Base-by-base conservation (phyloP, 139 green algal genomes). In the Tetraselmis striata region DNA sequence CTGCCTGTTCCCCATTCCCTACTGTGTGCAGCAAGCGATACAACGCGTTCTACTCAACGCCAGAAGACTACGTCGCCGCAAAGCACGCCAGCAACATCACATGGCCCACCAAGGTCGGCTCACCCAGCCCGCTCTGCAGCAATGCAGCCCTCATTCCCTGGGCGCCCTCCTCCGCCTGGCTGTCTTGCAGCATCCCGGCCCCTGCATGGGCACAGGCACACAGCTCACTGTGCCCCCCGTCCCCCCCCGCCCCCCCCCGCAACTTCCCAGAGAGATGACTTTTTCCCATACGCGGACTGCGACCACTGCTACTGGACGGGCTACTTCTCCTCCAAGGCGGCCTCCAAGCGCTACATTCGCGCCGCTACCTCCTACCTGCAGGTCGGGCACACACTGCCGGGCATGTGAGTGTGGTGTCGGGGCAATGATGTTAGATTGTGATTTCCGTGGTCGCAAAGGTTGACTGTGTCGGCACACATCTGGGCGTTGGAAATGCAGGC, bases 241-340 rank as follows among this genome's bases (percentile, higher is more conserved):
- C 45, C 45, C 75, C 82, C 86, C 24, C n/a, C n/a, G n/a, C n/a
- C n/a, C n/a, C n/a, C n/a, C n/a, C n/a, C n/a, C n/a, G n/a, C n/a
- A n/a, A n/a, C n/a, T n/a, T 81, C 93, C 22, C 97, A 95, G 85
- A 88, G 83, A 1, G 92, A 95, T 80, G 95, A 98, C 84, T 96
- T 97, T 87, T 98, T 98, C 83, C 95, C 95, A 2, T 98, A 98
- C 77, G 89, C 93, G 22, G 93, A 98, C 84, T 87, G 79, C 75
- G 81, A 86, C 1, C 87, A 96, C 79, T 90, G 84, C 76, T 97
- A 96, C 83, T 98, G 95, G 95, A 98, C 95, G 59, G 90, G 92
- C 27, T 95, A 94, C 88, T 96, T 96, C 90, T 92, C 87, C 32
- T 94, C 86, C 84, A 85, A 95, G 2, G 84, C 95, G 5, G 87